phyloP scores from a whole-genome alignment of 768 basidiomycete genomes.

The Tubosaeta sp. region DNA sequence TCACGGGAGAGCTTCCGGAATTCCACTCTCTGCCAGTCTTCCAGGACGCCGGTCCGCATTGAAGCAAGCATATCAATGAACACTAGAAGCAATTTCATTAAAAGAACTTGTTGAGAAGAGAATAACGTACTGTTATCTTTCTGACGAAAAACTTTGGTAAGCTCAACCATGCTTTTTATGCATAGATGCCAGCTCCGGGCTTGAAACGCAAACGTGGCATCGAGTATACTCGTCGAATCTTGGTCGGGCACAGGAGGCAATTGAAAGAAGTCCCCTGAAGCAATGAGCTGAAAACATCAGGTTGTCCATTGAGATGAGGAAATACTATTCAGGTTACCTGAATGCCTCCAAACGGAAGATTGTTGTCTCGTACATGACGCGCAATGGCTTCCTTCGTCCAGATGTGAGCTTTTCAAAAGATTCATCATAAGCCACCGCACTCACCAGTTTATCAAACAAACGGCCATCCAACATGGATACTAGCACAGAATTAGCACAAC shows the following conservation, averaged over 20 bases:
- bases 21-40: conserved; percentile 54
- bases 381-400: conserved; percentile 35
- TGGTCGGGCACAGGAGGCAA: conserved; percentile 63
- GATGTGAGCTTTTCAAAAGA: neutral
- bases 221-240: conserved; percentile 46
- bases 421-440: conserved; percentile 32
- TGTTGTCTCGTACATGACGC: conserved; percentile 36
- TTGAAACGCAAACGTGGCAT: conserved; percentile 61
- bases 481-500: conserved; percentile 14
- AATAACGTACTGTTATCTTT: conserved; percentile 46
- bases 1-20: conserved; percentile 64
- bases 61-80: conserved; percentile 97
- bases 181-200: conserved; percentile 56
- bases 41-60: conserved; percentile 87
- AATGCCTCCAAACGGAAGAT: conserved; percentile 61
- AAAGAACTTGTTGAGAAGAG: neutral
- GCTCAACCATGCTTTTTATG: conserved; percentile 40
- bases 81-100: conserved; percentile 37
- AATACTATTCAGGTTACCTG: conserved; percentile 38
- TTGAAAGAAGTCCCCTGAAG: conserved; percentile 81
- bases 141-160: conserved; percentile 72
- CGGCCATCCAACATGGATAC: conserved; percentile 76
- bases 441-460: conserved; percentile 67
- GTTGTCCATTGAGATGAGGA: neutral
- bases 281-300: conserved; percentile 47